phyloP scores from a whole-genome alignment of 1,284 basidiomycete genomes.

The Ustilago cynodontis region DNA sequence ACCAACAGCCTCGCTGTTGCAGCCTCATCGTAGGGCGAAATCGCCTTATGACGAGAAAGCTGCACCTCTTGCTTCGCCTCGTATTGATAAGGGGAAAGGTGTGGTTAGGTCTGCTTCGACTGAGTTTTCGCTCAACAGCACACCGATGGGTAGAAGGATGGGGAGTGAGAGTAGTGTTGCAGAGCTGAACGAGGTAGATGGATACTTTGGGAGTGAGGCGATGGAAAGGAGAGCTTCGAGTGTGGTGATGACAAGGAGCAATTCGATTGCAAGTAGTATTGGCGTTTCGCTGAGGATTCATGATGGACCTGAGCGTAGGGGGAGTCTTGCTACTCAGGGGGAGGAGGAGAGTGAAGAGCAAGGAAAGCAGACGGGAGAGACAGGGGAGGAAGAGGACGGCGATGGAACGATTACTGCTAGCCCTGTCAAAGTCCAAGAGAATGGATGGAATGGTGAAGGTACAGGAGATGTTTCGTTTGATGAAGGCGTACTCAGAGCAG shows the following conservation, averaged over 20 bases:
- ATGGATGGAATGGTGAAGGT: neutral
- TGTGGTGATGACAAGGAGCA: constrained; percentile 27
- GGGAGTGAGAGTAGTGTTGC: constrained; percentile 12
- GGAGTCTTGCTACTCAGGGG: neutral
- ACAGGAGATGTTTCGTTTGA: constrained; percentile 6
- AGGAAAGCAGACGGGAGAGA: constrained; percentile 1
- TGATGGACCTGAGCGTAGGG: constrained; percentile 19
- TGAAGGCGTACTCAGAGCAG: neutral
- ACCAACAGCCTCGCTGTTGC: constrained; percentile 26
- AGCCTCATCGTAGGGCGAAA: constrained; percentile 29
- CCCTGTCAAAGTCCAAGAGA: constrained; percentile 7
- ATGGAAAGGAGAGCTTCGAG: constrained; percentile 9
- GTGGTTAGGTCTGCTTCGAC: constrained; percentile 39
- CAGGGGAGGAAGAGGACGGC: constrained; percentile 20
- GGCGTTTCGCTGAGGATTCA: constrained; percentile 41
- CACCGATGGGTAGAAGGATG: neutral
- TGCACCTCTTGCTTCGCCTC: constrained; percentile 45
- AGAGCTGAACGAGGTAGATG: constrained; percentile 24
- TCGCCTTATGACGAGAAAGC: constrained; percentile 54
- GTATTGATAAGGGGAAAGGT: constrained; percentile 51
- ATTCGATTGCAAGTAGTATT: constrained; percentile 22
- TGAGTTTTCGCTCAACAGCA: constrained; percentile 14
- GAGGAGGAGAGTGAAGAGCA: neutral
- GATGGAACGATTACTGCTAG: constrained; percentile 36
- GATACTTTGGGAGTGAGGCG: constrained; percentile 26